phyloP scores from a whole-genome alignment of 202 grass and related monocot genomes.

The Elaeis oleifera region DNA sequence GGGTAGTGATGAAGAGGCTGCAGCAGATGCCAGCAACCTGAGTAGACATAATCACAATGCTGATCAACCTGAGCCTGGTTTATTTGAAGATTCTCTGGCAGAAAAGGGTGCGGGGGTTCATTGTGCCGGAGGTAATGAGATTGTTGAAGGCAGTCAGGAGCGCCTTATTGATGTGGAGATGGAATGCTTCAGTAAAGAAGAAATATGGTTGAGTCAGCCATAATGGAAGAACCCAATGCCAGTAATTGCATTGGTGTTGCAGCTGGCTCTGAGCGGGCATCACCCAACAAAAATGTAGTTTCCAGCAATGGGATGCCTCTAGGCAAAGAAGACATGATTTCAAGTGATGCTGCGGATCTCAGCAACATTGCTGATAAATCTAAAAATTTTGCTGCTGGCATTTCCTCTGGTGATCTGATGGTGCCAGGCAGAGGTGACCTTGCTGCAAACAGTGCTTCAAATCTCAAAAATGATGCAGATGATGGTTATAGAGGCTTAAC shows the following conservation, averaged over 20 bases:
- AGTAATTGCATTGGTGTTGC: constrained; percentile 9
- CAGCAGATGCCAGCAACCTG: constrained; percentile 27
- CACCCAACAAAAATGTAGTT: too few relatives aligned
- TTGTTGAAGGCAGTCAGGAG: not conserved
- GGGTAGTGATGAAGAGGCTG: not conserved
- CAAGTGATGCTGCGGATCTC: not conserved
- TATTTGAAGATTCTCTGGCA: constrained; percentile 13
- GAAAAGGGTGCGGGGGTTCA: constrained; percentile 14
- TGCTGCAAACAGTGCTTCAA: not conserved
- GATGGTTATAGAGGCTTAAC: constrained; percentile 1
- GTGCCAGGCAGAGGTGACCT: constrained; percentile 1
- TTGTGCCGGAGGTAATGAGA: not conserved
- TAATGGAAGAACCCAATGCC: constrained; percentile 15
- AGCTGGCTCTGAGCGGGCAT: not conserved
- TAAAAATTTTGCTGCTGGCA: constrained; percentile 7
- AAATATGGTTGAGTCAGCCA: constrained; percentile 11
- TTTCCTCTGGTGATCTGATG: constrained; percentile 9
- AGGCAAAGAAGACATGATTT: not conserved
- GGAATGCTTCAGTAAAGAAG: constrained; percentile 20
- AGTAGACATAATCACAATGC: constrained; percentile 38
- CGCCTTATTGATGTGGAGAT: constrained; percentile 25
- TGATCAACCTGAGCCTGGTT: constrained; percentile 22
- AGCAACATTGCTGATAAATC: constrained; percentile 8
- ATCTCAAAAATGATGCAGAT: constrained; percentile 14
- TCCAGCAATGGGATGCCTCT: not conserved